These are phyloP conservation scores for Psilocybe mexicana DNA, from an alignment of 1,284 basidiomycete species.

Conservation along the genomic window DNA sequence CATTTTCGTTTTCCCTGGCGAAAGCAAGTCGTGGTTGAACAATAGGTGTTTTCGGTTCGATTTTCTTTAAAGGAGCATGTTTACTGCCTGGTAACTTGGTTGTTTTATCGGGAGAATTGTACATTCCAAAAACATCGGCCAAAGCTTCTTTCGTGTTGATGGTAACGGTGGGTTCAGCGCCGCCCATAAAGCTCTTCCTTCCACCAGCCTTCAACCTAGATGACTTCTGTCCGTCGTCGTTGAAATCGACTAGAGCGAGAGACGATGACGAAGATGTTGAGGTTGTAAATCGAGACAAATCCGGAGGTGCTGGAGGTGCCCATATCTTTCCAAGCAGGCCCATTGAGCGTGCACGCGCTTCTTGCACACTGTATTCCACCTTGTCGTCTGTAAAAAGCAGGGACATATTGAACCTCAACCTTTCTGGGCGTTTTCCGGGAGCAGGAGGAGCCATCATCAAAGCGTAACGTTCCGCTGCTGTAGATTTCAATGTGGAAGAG, in stretches of 20 bases:
- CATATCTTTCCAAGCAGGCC: constrained; percentile 81
- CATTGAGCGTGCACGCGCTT: constrained; percentile 75
- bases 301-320: constrained; percentile 61
- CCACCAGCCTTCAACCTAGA: constrained; percentile 38
- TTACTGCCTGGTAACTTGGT: constrained; percentile 64
- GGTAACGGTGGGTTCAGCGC: constrained; percentile 43
- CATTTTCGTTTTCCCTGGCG: constrained; percentile 39
- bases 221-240: constrained; percentile 50
- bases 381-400: constrained; percentile 68
- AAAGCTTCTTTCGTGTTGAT: constrained; percentile 77
- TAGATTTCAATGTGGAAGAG: constrained; percentile 32
- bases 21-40: constrained; percentile 30
- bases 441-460: constrained; percentile 65
- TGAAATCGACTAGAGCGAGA: constrained; percentile 47
- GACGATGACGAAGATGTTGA: constrained; percentile 34
- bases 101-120: constrained; percentile 85
- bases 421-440: constrained; percentile 71
- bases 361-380: constrained; percentile 71
- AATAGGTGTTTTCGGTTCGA: constrained; percentile 47
- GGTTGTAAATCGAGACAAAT: constrained; percentile 27
- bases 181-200: constrained; percentile 41
- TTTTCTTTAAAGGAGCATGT: constrained; percentile 65
- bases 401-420: constrained; percentile 62
- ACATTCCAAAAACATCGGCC: constrained; percentile 92
- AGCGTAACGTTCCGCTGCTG: constrained; percentile 56